phyloP scores from a whole-genome alignment of 768 basidiomycete genomes.

The Aureoboletus auriporus region DNA sequence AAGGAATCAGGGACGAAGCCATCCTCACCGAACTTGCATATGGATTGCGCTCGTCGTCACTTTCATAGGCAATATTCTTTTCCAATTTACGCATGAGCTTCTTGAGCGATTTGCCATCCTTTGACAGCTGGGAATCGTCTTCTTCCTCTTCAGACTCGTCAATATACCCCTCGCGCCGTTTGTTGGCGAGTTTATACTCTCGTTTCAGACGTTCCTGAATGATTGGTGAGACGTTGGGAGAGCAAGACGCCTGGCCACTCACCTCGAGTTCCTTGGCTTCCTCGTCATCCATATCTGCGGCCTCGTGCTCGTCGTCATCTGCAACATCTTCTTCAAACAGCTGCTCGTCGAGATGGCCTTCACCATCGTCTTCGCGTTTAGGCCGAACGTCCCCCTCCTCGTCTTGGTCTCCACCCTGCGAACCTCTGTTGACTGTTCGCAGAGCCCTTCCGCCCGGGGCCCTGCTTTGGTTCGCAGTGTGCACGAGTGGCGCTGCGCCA shows the following conservation, averaged over 20 bases:
- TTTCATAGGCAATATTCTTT: conserved; percentile 78
- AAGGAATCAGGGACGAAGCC: not conserved
- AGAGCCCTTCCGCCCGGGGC: conserved; percentile 67
- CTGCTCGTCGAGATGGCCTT: conserved; percentile 81
- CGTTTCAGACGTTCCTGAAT: conserved; percentile 76
- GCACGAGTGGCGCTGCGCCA: conserved; percentile 44
- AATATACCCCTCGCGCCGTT: conserved; percentile 61
- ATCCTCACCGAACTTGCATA: conserved; percentile 70
- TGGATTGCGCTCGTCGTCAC: conserved; percentile 76
- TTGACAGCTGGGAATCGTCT: conserved; percentile 54
- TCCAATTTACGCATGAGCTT: conserved; percentile 83
- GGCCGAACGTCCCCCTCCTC: conserved; percentile 55
- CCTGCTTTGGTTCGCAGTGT: conserved; percentile 50
- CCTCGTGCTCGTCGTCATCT: conserved; percentile 81
- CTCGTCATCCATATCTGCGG: conserved; percentile 73
- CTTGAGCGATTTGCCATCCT: conserved; percentile 76
- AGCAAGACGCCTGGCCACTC: conserved; percentile 12
- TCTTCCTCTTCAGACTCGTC: conserved; percentile 77
- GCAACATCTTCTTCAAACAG: conserved; percentile 81
- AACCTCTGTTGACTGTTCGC: conserved; percentile 65
- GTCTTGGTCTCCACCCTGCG: conserved; percentile 59
- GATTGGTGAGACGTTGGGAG: not conserved
- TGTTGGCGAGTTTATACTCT: conserved; percentile 77
- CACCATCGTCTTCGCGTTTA: conserved; percentile 62
- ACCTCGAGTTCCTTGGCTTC: conserved; percentile 84